Percentiles rank a stretch among this genome's conserved stretches.
Conservation (phyloP, 352 stramenopile species). For the Phytophthora hibernalis region DNA sequence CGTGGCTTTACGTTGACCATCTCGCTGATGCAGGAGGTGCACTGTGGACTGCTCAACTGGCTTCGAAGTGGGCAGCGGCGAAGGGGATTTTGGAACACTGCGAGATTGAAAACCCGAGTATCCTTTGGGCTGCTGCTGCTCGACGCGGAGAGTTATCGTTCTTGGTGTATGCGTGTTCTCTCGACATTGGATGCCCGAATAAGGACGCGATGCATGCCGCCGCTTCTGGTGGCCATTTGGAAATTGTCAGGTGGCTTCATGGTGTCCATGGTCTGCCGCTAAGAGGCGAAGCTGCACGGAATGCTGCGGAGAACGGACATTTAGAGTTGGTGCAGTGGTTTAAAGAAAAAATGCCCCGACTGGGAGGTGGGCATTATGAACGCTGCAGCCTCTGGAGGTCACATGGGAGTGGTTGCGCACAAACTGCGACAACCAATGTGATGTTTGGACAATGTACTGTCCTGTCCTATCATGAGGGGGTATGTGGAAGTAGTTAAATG, state of each 20-base stretch:
- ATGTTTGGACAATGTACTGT: constrained; percentile 11
- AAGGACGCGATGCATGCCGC: constrained; percentile 9
- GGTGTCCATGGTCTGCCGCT: not conserved
- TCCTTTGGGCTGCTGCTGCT: constrained; percentile 16
- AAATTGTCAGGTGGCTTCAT: constrained; percentile 29
- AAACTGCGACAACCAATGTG: constrained; percentile 11
- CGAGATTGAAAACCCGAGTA: not conserved
- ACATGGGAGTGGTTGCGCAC: constrained; percentile 17
- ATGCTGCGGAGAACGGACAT: constrained; percentile 16
- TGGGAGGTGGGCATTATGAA: constrained; percentile 13
- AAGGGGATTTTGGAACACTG: constrained; percentile 28
- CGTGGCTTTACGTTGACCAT: constrained; percentile 14
- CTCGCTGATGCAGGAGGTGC: constrained; percentile 6
- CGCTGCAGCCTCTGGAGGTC: constrained; percentile 6
- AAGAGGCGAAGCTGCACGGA: constrained; percentile 10
- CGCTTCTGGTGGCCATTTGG: constrained; percentile 14
- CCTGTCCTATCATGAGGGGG: not conserved
- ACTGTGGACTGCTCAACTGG: constrained; percentile 12
- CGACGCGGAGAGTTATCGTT: constrained; percentile 7
- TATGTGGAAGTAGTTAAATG: constrained; percentile 23
- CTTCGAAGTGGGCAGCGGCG: constrained; percentile 5
- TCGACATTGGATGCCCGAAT: constrained; percentile 4
- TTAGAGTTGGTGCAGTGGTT: constrained; percentile 23
- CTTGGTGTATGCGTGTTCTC: constrained; percentile 16
- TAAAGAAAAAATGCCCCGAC: constrained; percentile 4